phyloP scores from a whole-genome alignment of 192 early-diverging fungal genomes.

The Linnemannia exigua region DNA sequence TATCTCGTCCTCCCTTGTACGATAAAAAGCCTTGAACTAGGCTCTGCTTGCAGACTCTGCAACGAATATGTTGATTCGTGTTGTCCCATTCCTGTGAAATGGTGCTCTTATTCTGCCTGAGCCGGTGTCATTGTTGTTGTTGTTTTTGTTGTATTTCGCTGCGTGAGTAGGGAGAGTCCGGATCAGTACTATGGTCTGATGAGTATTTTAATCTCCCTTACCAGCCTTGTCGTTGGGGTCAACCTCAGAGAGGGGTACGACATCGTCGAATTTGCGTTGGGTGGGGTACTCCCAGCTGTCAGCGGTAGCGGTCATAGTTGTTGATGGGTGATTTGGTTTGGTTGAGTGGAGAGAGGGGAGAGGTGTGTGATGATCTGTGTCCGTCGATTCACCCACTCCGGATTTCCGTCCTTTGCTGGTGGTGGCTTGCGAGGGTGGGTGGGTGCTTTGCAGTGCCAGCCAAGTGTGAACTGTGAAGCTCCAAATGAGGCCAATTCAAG shows the following conservation, averaged over 20 bases:
- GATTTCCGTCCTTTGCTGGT: neutral
- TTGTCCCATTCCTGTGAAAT: neutral
- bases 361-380: slow-evolving; percentile 1
- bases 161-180: neutral
- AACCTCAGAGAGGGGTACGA: slow-evolving; percentile 48
- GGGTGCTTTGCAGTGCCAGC: neutral
- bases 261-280: slow-evolving; percentile 58
- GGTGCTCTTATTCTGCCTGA: neutral
- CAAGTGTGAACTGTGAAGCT: neutral
- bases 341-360: slow-evolving; percentile 27
- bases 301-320: slow-evolving; percentile 46
- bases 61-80: neutral
- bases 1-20: neutral
- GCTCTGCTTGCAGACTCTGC: neutral
- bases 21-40: neutral
- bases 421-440: neutral
- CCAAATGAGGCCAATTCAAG: neutral
- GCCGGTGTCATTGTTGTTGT: neutral
- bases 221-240: slow-evolving; percentile 57
- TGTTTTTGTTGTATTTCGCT: neutral
- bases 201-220: slow-evolving; percentile 27
- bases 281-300: slow-evolving; percentile 58
- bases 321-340: neutral
- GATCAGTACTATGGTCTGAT: slow-evolving; percentile 4
- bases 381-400: slow-evolving; percentile 1